phyloP scores from a whole-genome alignment of 805 yeast species.

The Cyberlindnera euphorbiiphila region DNA sequence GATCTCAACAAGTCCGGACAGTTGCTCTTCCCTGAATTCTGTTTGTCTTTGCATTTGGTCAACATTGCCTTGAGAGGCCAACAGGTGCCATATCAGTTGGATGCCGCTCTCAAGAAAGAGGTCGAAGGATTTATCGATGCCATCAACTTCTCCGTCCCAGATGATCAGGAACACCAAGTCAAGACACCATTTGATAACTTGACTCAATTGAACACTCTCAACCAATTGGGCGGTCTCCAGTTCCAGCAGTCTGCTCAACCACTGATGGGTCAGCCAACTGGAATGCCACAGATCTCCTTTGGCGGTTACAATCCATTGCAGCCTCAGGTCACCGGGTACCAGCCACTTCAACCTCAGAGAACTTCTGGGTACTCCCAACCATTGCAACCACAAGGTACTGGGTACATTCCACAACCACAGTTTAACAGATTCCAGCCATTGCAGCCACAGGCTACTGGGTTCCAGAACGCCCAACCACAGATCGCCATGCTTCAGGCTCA shows the following conservation, averaged over 20 bases:
- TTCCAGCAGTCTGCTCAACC: conserved; percentile 25
- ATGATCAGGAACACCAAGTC: conserved; percentile 30
- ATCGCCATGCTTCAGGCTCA: conserved; percentile 50
- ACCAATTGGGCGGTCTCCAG: conserved; percentile 34
- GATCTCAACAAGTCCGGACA: conserved; percentile 85
- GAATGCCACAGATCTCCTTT: conserved; percentile 20
- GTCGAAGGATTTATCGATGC: conserved; percentile 88
- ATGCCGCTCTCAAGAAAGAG: conserved; percentile 71
- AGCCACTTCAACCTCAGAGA: conserved; percentile 32
- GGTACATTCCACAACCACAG: conserved; percentile 42
- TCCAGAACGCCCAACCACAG: conserved; percentile 25
- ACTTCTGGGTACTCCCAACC: conserved; percentile 28
- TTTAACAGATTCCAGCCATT: conserved; percentile 27
- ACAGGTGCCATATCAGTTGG: conserved; percentile 67
- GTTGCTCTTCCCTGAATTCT: conserved; percentile 90
- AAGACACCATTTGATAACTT: conserved; percentile 41
- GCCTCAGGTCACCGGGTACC: conserved; percentile 33
- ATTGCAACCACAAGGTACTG: conserved; percentile 32
- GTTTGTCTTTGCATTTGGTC: conserved; percentile 84
- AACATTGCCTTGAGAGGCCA: conserved; percentile 75
- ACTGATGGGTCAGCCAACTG: conserved; percentile 21
- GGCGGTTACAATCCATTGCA: conserved; percentile 31
- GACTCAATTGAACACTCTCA: conserved; percentile 29
- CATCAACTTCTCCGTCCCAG: conserved; percentile 75
- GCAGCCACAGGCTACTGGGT: conserved; percentile 33